phyloP scores from a whole-genome alignment of 2,329 filamentous ascomycete species.

The Spiromastix sp. region DNA sequence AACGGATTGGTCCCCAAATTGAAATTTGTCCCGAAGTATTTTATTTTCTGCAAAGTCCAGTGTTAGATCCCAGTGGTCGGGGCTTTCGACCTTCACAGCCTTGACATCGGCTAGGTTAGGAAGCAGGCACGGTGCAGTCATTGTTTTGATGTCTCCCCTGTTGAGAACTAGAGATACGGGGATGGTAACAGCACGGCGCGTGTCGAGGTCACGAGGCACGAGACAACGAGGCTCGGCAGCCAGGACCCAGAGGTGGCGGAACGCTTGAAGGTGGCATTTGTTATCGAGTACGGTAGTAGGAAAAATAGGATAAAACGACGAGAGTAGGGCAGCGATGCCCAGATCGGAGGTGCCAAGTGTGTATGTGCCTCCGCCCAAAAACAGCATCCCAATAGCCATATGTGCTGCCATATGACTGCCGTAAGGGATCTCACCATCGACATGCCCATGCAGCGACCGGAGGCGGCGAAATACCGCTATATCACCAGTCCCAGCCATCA shows the following conservation, averaged over 20 bases:
- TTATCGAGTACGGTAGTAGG: conserved; percentile 87
- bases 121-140: conserved; percentile 48
- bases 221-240: conserved; percentile 84
- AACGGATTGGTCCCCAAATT: conserved; percentile 55
- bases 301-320: conserved; percentile 90
- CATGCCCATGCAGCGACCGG: conserved; percentile 75
- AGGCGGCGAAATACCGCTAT: conserved; percentile 73
- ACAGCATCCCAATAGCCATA: conserved; percentile 80
- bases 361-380: conserved; percentile 83
- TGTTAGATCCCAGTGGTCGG: conserved; percentile 70
- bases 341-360: conserved; percentile 85
- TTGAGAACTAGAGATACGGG: conserved; percentile 57
- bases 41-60: conserved; percentile 61
- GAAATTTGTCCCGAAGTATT: conserved; percentile 54
- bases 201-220: conserved; percentile 77
- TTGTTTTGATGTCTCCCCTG: conserved; percentile 21
- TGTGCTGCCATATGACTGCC: conserved; percentile 90
- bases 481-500: conserved; percentile 96
- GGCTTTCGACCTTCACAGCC: conserved; percentile 30
- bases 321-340: conserved; percentile 73
- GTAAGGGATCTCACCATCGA: conserved; percentile 75
- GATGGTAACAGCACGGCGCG: conserved; percentile 65
- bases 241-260: conserved; percentile 94
- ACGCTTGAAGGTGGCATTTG: conserved; percentile 85
- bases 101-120: conserved; percentile 32